A percentile compares a stretch with the other conserved stretches of the same genome.
phyloP scores from a whole-genome alignment of 306 rosid species.

The Citrullus amarus region DNA sequence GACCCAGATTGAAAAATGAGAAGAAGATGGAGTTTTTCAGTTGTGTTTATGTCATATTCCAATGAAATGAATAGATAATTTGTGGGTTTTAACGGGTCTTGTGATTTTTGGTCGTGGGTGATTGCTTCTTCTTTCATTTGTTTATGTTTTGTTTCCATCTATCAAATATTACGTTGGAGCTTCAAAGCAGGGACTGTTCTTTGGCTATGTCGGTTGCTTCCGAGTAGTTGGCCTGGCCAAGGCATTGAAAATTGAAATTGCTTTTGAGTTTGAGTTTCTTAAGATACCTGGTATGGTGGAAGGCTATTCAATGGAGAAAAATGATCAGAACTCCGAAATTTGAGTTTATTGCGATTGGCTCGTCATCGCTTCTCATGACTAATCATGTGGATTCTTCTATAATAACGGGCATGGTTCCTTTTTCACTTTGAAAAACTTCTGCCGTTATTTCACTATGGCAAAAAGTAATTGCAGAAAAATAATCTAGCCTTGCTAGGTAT shows the following conservation, averaged over 20 bases:
- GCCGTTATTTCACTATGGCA: neutral
- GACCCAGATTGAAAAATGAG: neutral
- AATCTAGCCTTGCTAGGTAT: neutral
- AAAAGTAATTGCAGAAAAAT: neutral
- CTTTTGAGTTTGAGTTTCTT: neutral
- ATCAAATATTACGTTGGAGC: neutral
- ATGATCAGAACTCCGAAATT: neutral
- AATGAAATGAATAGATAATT: neutral
- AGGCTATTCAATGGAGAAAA: neutral
- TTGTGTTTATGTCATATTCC: neutral
- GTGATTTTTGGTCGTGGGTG: neutral
- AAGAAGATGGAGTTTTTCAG: neutral
- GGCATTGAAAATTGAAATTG: neutral
- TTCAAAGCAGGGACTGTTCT: neutral
- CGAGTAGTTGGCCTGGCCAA: neutral
- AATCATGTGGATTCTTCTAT: neutral
- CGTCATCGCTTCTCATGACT: neutral
- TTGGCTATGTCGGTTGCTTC: neutral
- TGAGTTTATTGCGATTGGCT: neutral
- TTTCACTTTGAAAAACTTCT: neutral
- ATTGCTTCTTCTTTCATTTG: neutral
- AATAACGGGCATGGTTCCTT: neutral
- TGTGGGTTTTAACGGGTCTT: neutral
- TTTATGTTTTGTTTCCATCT: no score
- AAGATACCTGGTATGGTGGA: neutral